Conservation (phyloP, 768 basidiomycete species). For the Lactarius quietus region DNA sequence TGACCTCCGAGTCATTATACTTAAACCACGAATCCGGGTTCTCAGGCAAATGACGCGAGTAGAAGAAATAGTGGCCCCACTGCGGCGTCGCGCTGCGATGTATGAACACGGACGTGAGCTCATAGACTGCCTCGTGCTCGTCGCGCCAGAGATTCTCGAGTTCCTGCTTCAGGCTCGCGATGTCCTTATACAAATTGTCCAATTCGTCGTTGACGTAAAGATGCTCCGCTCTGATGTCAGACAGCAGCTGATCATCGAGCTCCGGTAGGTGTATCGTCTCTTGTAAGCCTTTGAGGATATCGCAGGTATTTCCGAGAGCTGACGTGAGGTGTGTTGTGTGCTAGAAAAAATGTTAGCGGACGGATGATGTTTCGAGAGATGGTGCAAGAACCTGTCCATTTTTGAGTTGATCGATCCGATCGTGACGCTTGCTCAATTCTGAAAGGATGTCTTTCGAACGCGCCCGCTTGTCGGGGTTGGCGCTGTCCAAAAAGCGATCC, state of each 20-base stretch:
- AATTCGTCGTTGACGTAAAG: slow-evolving; percentile 52
- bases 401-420: slow-evolving; percentile 62
- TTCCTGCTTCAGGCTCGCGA: slow-evolving; percentile 56
- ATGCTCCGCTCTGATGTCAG: slow-evolving; percentile 52
- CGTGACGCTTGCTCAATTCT: slow-evolving; percentile 59
- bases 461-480: slow-evolving; percentile 64
- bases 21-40: slow-evolving; percentile 89
- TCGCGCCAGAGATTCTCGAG: slow-evolving; percentile 75
- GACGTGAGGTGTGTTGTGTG: slow-evolving; percentile 56
- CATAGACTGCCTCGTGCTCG: slow-evolving; percentile 67
- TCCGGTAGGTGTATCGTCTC: slow-evolving; percentile 43
- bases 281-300: slow-evolving; percentile 53
- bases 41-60: slow-evolving; percentile 81
- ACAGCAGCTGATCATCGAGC: slow-evolving; percentile 58
- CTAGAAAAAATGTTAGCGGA: slow-evolving; percentile 35
- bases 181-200: slow-evolving; percentile 47
- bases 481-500: slow-evolving; percentile 87
- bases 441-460: slow-evolving; percentile 67
- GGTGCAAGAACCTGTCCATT: slow-evolving; percentile 67
- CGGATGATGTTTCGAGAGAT: background rate
- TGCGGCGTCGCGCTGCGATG: slow-evolving; percentile 86
- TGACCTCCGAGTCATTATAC: slow-evolving; percentile 90
- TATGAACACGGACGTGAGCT: slow-evolving; percentile 92
- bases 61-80: slow-evolving; percentile 96
- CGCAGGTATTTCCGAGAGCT: slow-evolving; percentile 51